Evolutionary conservation across 2,329 filamentous ascomycete genomes (phyloP).

Genomic region (Xylaria sp.): DNA sequence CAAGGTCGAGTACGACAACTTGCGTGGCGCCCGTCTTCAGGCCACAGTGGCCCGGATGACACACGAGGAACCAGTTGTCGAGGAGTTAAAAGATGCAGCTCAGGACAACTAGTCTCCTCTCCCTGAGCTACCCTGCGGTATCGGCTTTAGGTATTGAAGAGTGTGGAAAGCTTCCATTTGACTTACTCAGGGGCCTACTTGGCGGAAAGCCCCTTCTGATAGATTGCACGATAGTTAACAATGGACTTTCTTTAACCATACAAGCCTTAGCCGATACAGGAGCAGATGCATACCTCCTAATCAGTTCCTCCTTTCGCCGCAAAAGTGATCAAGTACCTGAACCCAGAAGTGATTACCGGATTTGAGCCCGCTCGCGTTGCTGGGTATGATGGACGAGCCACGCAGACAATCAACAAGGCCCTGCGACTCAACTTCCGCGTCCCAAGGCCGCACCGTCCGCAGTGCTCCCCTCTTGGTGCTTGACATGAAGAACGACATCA

Average conservation of each 20-base stretch:
- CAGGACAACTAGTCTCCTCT: not conserved
- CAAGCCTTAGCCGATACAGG: not conserved
- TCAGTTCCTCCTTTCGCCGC: not conserved
- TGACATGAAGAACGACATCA: not conserved
- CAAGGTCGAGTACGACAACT: not conserved
- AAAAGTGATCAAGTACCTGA: not conserved
- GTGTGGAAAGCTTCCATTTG: not conserved
- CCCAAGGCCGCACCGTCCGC: no score
- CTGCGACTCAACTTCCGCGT: no score
- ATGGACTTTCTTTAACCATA: not conserved
- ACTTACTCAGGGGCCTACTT: not conserved
- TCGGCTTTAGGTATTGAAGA: not conserved
- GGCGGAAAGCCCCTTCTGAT: not conserved
- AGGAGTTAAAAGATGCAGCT: not conserved
- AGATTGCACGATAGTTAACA: not conserved
- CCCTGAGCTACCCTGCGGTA: not conserved
- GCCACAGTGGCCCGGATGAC: not conserved
- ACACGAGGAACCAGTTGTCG: not conserved
- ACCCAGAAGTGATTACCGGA: not conserved
- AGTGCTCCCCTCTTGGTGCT: no score
- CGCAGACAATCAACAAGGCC: no score
- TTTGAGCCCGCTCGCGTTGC: not conserved
- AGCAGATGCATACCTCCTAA: not conserved
- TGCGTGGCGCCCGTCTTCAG: no score
- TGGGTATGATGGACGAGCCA: no score